Evolutionary conservation across 2,329 filamentous ascomycete genomes (phyloP), one percentile per base, ranked within the genome.

Genomic region (Apiospora saccharicola): DNA sequence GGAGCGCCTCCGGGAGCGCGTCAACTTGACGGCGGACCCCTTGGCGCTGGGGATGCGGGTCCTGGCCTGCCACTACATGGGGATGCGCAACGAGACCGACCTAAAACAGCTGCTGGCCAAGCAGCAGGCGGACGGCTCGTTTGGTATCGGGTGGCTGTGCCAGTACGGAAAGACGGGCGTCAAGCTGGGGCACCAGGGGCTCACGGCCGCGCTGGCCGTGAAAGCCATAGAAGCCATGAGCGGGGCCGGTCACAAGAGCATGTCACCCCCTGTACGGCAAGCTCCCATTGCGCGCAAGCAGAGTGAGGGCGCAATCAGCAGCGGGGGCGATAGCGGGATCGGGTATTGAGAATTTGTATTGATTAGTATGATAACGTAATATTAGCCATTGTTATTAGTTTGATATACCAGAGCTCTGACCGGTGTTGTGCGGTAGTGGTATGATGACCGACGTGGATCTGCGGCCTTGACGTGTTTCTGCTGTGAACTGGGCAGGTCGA

Each of bases 91-190:
- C 34, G 6, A 24, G 19, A 8, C 22, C 37, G 64, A 67, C 22
- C 16, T 67, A 2, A 26, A n/a, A 26, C 64, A 26, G 19, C 10
- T 67, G 37, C 34, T 67, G 1, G 16, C 30, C 37, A 24, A 41
- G 34, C 64, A 67, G 19, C 64, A 67, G 64, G 64, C 26, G 12
- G 64, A 67, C 24, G 64, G 64, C 6, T 24, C 37, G 22, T 67
- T 67, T 16, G 64, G 24, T 7, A 24, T 44, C 43, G 64, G 64
- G 1, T 67, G 64, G 64, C 19, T 67, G 4, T 67, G 64, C 64
- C 64, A 44, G 64, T 67, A 67, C 19, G 64, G 64, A 37, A 67
- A 67, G 64, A 67, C 64, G 24, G 64, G 64, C 37, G 34, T 67
- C 22, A 67, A 67, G 34, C 34, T 67, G 34, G 64, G 64, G 5